Conservation (phyloP, 768 basidiomycete species). For the Serendipita vermifera region DNA sequence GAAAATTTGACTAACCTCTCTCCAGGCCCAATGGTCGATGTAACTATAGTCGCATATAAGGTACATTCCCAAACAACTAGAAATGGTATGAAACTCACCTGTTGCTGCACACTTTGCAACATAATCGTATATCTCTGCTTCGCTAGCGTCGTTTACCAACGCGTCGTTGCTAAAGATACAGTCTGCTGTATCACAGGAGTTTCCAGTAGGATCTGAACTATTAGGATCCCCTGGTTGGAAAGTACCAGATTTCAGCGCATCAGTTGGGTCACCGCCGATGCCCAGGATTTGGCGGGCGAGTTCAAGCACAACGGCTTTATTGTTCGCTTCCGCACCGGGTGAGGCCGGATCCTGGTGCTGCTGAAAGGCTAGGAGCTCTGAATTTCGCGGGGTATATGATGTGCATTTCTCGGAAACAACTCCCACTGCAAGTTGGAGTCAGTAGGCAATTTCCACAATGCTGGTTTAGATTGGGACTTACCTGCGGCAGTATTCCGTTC, state of each 20-base stretch:
- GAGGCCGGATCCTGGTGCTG: slow-evolving; percentile 7
- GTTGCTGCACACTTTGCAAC: not conserved
- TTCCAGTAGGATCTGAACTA: not conserved
- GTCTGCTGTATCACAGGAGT: not conserved
- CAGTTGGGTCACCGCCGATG: not conserved
- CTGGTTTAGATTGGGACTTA: not conserved
- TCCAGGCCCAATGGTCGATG: slow-evolving; percentile 3
- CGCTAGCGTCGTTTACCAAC: not conserved
- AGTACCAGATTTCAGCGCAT: slow-evolving; percentile 1
- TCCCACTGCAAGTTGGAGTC: not conserved
- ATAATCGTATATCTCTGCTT: slow-evolving; percentile 6
- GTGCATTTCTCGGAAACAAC: not conserved
- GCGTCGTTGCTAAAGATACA: not conserved
- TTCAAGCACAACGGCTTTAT: slow-evolving; percentile 1
- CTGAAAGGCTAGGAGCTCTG: not conserved
- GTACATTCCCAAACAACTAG: not conserved
- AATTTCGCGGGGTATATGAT: not conserved
- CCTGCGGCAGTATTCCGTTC: slow-evolving; percentile 1
- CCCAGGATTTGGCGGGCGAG: not conserved
- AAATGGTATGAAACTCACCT: not conserved
- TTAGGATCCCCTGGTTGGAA: not conserved
- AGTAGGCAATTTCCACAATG: not conserved
- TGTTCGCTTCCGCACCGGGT: slow-evolving; percentile 1
- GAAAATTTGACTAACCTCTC: no score
- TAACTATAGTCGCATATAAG: not conserved